phyloP scores from a whole-genome alignment of 2,329 filamentous ascomycete species.

The Pseudogymnoascus sp. region DNA sequence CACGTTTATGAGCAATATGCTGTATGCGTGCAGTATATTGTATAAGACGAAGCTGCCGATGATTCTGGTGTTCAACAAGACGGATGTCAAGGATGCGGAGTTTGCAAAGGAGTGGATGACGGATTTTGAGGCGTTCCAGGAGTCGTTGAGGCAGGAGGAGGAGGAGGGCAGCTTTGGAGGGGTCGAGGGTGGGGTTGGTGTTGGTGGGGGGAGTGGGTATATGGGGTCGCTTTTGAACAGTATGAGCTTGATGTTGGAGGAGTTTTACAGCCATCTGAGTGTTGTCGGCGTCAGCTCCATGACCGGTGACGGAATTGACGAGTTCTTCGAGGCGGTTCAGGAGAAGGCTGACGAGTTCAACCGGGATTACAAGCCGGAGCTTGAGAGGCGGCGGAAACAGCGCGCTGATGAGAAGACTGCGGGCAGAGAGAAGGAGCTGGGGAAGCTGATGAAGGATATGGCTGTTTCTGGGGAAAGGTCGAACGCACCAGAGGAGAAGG shows the following conservation, averaged over 20 bases:
- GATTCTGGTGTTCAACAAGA: constrained; percentile 99
- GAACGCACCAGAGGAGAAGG: constrained; percentile 23
- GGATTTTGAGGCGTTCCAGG: constrained; percentile 93
- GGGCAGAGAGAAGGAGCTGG: constrained; percentile 70
- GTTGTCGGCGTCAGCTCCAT: constrained; percentile 91
- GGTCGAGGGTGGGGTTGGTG: constrained; percentile 40
- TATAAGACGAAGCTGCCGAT: constrained; percentile 99
- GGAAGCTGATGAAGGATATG: constrained; percentile 94
- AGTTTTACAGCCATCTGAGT: constrained; percentile 91
- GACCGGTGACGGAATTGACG: constrained; percentile 82
- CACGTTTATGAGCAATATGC: constrained; percentile 99
- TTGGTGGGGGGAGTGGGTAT: constrained; percentile 73
- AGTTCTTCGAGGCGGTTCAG: constrained; percentile 85
- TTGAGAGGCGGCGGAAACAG: constrained; percentile 69
- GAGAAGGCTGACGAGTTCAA: constrained; percentile 85
- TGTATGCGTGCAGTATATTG: constrained; percentile 95
- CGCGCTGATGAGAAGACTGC: constrained; percentile 67
- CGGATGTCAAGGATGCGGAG: constrained; percentile 81
- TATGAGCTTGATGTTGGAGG: constrained; percentile 95
- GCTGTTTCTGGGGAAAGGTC: constrained; percentile 42
- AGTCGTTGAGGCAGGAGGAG: constrained; percentile 73
- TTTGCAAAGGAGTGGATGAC: constrained; percentile 99
- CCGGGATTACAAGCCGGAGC: constrained; percentile 82
- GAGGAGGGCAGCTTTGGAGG: constrained; percentile 68
- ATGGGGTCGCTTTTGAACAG: constrained; percentile 94